Base-by-base conservation (phyloP, 192 early-diverging fungal genomes). In the Ambispora gerdemannii region DNA sequence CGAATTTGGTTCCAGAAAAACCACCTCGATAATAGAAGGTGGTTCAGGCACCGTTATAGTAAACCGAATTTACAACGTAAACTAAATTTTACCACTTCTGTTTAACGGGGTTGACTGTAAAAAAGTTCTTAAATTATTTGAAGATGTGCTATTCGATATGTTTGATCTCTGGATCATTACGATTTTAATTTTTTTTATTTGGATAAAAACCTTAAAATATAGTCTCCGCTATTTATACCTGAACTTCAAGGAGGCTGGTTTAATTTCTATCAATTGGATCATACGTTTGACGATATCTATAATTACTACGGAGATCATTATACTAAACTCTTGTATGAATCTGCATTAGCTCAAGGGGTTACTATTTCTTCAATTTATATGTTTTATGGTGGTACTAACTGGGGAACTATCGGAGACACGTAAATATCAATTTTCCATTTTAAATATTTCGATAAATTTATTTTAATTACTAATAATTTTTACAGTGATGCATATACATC, bases 191-290 rank as follows among this genome's bases (percentile, higher is more conserved):
- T 3, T 4, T 24, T 22, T 19, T 28, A 50, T 50, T 17, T 25
- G 17, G 22, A 17, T 59, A 63, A 35, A 25, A 3, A 67, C 35
- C 1, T 34, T 20, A 25, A 2, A 43, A 30, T 66, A 17, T 50
- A 85, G 83, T 81, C 87, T 13, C 90, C 90, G 6, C 80, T 90
- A 22, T 87, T 92, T 63, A 88, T 90, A 66, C 88, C 90, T 7
- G 90, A 92, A 76, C 72, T 90, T 22, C 90, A 92, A 73, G 90
- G 90, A 27, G 90, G 90, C 4, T 92, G 90, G 90, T 92, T 89
- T 73, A 90, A 87, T 65, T 86, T 88, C 55, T 90, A 92, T 59
- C 78, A 80, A 43, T 74, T 87, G 34, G 68, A 78, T 24, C 81
- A 86, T 31, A 84, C 81, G 0, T 92, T 86, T 78, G 90, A 92